Evolutionary conservation across 495 filamentous ascomycete genomes (phyloP).

Genomic region (Letharia lupina): DNA sequence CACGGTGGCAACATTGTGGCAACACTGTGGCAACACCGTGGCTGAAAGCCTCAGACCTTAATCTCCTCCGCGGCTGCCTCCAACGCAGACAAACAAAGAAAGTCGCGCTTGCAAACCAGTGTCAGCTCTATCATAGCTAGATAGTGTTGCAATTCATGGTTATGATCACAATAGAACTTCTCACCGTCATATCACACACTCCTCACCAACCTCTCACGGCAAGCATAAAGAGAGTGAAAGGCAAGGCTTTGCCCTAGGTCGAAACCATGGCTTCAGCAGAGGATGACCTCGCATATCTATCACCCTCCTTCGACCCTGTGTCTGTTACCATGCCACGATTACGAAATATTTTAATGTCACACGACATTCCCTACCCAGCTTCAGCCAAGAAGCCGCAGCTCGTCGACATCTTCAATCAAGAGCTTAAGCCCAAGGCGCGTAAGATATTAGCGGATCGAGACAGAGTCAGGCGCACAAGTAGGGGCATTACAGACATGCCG

Average conservation of each 20-base stretch:
- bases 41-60: neutral
- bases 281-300: slow-evolving; percentile 64
- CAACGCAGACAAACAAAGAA: neutral
- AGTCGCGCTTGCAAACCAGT: neutral
- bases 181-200: neutral
- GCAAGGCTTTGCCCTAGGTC: neutral
- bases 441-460: slow-evolving; percentile 66
- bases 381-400: slow-evolving; percentile 84
- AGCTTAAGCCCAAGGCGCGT: slow-evolving; percentile 67
- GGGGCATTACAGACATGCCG: slow-evolving; percentile 73
- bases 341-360: slow-evolving; percentile 77
- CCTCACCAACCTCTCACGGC: neutral
- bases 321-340: slow-evolving; percentile 77
- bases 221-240: neutral
- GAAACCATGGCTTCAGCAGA: slow-evolving; percentile 13
- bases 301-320: slow-evolving; percentile 72
- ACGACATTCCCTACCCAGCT: slow-evolving; percentile 75
- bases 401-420: slow-evolving; percentile 69
- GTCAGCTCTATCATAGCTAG: neutral
- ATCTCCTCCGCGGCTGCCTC: neutral
- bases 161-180: neutral
- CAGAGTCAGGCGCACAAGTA: slow-evolving; percentile 67
- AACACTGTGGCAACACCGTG: neutral
- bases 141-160: neutral
- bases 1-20: neutral